Base-by-base conservation (phyloP, 306 rosid genomes). In the Abrus precatorius region DNA sequence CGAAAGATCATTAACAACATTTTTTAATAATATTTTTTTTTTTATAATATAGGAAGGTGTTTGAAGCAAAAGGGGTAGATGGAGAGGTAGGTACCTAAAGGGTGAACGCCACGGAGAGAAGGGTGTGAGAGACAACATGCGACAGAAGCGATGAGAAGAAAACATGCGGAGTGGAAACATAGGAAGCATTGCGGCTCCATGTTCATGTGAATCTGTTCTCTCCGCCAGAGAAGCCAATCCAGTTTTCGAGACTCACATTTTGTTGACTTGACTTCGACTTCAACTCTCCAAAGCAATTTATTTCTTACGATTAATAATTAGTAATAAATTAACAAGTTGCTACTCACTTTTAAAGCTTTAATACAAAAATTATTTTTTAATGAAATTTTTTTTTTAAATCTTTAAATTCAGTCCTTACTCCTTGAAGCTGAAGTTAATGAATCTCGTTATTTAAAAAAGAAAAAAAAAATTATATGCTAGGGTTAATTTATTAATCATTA, bases 101-200 rank as follows among this genome's bases (percentile, higher is more conserved):
- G 98, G 43, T 94, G 97, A 60, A 90, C 80, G 78, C 98, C 97
- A 29, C 78, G 75, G 76, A 92, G 78, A 40, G 83, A 71, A 61
- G 89, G 79, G 66, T 62, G 55, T 52, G 93, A 85, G 55, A 28
- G 36, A 69, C 69, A 80, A 49, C 14, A 76, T 77, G 81, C 73
- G 66, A 78, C 53, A 6, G 75, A 82, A 68, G 80, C 72, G 10
- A 92, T 67, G 53, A 88, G 78, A 53, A 87, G 63, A 44, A 89
- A 72, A 79, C 75, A 89, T 55, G 67, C 62, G 56, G 57, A 85
- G 73, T 83, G 45, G 36, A 89, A 82, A 20, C 67, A 48, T 14
- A 73, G 14, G 60, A 83, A 72, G 78, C 65, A 36, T 69, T 63
- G 32, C 2, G 40, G 32, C 32, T 72, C 76, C 88, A 87, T 83